A percentile compares a stretch with the other conserved stretches of the same genome.
These are phyloP conservation scores for Coleophoma crateriformis DNA, from an alignment of 2,329 filamentous ascomycete species.

Conservation along the genomic window DNA sequence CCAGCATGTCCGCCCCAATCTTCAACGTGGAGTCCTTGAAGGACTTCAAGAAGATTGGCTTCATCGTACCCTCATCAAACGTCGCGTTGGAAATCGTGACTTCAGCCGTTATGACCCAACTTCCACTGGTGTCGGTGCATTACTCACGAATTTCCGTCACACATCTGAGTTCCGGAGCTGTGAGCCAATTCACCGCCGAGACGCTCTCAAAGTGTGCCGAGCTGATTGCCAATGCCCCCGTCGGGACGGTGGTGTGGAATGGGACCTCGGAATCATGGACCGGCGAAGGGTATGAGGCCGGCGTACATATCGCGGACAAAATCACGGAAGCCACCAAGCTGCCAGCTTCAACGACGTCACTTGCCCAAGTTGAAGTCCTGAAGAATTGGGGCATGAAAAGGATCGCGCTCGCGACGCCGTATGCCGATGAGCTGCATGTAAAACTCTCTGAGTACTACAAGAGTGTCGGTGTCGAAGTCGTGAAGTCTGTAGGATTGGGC, in stretches of 20 bases:
- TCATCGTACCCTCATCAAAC: constrained; percentile 2
- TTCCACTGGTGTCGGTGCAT: neutral
- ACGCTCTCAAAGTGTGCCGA: neutral
- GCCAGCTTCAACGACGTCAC: neutral
- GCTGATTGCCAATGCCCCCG: neutral
- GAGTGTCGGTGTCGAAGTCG: neutral
- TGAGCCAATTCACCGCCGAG: neutral
- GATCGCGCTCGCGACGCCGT: neutral
- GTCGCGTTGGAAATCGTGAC: constrained; percentile 1
- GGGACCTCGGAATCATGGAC: constrained; percentile 1
- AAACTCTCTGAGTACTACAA: neutral
- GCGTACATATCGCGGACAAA: neutral
- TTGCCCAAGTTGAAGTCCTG: constrained; percentile 1
- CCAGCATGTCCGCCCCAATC: neutral
- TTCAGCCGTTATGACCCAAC: neutral
- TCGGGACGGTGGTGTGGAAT: neutral
- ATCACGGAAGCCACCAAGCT: neutral
- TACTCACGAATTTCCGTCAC: constrained; percentile 1
- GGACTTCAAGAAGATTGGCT: constrained; percentile 1
- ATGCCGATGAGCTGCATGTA: neutral
- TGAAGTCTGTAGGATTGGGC: neutral
- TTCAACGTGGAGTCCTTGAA: constrained; percentile 1
- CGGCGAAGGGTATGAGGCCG: neutral
- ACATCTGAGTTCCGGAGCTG: neutral
- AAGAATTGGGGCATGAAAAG: neutral